Evolutionary conservation across 2,329 filamentous ascomycete species (phyloP).

Genomic region (Cladosporium sp.): DNA sequence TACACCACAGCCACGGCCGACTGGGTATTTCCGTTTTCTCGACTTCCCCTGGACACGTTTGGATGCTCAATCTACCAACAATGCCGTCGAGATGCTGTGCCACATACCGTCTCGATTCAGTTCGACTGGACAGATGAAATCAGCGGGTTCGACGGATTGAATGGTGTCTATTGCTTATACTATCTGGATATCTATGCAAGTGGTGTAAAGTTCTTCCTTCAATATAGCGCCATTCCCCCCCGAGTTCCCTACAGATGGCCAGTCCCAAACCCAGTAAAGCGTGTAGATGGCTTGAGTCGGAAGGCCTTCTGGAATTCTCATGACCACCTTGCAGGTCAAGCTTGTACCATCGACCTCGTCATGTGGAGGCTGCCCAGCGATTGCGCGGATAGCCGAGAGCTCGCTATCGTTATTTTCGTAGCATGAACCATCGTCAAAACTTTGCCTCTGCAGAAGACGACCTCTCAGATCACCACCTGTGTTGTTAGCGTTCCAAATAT

Average conservation of each 20-base stretch:
- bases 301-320: not conserved
- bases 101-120: not conserved
- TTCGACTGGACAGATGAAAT: not conserved
- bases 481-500: constrained; percentile 6
- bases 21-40: not conserved
- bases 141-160: not conserved
- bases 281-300: not conserved
- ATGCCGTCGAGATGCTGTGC: not conserved
- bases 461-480: constrained; percentile 2
- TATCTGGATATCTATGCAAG: constrained; percentile 8
- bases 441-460: not conserved
- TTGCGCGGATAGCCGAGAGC: not conserved
- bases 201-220: constrained; percentile 4
- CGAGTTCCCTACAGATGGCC: not conserved
- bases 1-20: not conserved
- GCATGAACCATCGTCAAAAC: not conserved
- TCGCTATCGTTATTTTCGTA: not conserved
- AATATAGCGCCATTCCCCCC: not conserved
- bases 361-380: constrained; percentile 1
- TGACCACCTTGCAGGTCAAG: not conserved
- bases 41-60: not conserved
- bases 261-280: constrained; percentile 6
- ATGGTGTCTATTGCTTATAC: not conserved
- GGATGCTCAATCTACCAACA: not conserved
- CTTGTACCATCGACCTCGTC: not conserved